Evolutionary conservation across 495 filamentous ascomycete genomes (phyloP).

Genomic region (Coniosporium apollinis): DNA sequence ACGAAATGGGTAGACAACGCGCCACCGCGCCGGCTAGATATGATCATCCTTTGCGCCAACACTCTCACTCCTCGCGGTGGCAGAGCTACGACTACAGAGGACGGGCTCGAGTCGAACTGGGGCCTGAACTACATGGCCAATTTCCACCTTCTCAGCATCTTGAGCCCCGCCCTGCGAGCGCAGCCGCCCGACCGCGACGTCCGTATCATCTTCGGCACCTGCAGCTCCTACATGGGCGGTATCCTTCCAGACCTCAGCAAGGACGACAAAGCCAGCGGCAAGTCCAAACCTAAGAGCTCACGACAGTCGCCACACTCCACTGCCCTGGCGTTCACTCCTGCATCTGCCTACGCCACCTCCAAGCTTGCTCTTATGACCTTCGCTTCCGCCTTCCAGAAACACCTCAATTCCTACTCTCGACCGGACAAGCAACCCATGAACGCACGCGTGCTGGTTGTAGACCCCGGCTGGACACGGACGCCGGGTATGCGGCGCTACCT

Average conservation of each 20-base stretch:
- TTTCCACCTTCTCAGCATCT: slow-evolving; percentile 81
- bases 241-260: slow-evolving; percentile 33
- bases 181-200: slow-evolving; percentile 92
- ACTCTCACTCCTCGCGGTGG: slow-evolving; percentile 49
- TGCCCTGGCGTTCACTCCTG: slow-evolving; percentile 15
- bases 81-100: slow-evolving; percentile 36
- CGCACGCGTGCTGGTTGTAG: slow-evolving; percentile 62
- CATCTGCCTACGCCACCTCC: slow-evolving; percentile 56
- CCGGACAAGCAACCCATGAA: slow-evolving; percentile 71
- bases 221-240: slow-evolving; percentile 66
- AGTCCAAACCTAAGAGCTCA: neutral
- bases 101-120: slow-evolving; percentile 80
- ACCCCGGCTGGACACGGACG: slow-evolving; percentile 71
- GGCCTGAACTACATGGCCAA: slow-evolving; percentile 90
- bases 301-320: neutral
- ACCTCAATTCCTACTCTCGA: slow-evolving; percentile 61
- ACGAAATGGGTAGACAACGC: slow-evolving; percentile 97
- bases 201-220: slow-evolving; percentile 70
- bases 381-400: slow-evolving; percentile 74
- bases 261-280: neutral
- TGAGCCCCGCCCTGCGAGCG: slow-evolving; percentile 70
- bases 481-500: slow-evolving; percentile 78
- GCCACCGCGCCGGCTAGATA: slow-evolving; percentile 80
- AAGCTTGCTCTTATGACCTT: slow-evolving; percentile 84
- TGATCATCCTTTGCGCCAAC: slow-evolving; percentile 74